Conservation (phyloP, 1,139 yeast genomes). For the Geotrichum europaeum region DNA sequence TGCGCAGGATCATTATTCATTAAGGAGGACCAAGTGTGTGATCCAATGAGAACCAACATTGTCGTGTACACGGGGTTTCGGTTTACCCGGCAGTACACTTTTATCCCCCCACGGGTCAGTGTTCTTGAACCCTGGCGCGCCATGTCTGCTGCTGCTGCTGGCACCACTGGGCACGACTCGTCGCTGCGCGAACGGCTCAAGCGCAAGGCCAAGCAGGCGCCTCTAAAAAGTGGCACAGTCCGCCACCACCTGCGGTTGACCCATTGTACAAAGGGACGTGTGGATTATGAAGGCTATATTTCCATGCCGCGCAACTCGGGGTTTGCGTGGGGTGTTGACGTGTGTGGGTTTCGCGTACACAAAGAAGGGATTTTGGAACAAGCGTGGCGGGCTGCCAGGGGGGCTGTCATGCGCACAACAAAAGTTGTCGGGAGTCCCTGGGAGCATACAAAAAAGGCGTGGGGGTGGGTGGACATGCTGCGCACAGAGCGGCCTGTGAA, state of each 20-base stretch:
- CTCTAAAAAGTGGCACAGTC: conserved; percentile 19
- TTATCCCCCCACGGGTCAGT: conserved; percentile 34
- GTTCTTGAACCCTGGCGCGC: background rate
- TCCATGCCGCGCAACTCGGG: conserved; percentile 38
- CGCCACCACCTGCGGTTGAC: conserved; percentile 46
- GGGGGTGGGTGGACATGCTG: background rate
- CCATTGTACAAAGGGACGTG: conserved; percentile 52
- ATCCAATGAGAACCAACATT: conserved; percentile 32
- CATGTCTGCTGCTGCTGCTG: background rate
- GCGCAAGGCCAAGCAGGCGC: background rate
- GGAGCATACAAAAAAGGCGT: background rate
- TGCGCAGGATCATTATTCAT: conserved; percentile 3
- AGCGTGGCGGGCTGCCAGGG: background rate
- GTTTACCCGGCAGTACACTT: conserved; percentile 45
- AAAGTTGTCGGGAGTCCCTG: background rate
- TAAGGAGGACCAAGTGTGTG: conserved; percentile 37
- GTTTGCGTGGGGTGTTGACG: conserved; percentile 48
- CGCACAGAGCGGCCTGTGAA: background rate
- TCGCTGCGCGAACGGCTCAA: background rate
- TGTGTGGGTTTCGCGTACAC: conserved; percentile 38
- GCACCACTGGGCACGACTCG: background rate
- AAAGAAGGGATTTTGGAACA: background rate
- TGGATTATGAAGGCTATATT: conserved; percentile 42
- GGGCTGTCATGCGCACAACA: background rate
- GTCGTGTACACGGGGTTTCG: conserved; percentile 56